phyloP scores from a whole-genome alignment of 2,329 filamentous ascomycete species.

The Xylariaceae sp. region DNA sequence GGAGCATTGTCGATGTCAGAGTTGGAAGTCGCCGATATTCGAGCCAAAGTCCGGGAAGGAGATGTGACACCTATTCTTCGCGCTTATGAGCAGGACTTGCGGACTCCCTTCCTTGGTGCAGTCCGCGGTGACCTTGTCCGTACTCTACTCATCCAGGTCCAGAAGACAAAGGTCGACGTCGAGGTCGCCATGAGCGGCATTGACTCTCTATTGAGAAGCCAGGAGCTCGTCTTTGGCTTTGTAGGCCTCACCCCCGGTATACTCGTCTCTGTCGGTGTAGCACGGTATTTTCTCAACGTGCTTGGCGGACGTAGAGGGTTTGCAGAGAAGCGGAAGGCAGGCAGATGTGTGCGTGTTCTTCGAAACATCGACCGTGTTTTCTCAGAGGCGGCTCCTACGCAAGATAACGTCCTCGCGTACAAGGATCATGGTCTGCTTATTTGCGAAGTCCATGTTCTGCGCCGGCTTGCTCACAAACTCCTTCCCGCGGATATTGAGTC shows the following conservation, averaged over 20 bases:
- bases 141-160: conserved; percentile 89
- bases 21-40: conserved; percentile 66
- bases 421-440: conserved; percentile 88
- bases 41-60: conserved; percentile 77
- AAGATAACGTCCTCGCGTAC: conserved; percentile 74
- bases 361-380: conserved; percentile 84
- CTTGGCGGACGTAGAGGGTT: conserved; percentile 68
- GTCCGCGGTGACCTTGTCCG: conserved; percentile 82
- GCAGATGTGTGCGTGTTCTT: conserved; percentile 69
- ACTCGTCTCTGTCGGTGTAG: conserved; percentile 71
- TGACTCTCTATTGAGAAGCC: conserved; percentile 87
- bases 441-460: conserved; percentile 81
- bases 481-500: conserved; percentile 70
- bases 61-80: conserved; percentile 87
- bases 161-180: conserved; percentile 98
- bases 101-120: conserved; percentile 74
- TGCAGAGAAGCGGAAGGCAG: conserved; percentile 58
- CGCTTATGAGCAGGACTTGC: conserved; percentile 86
- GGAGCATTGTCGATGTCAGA: conserved; percentile 53
- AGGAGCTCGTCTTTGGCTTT: conserved; percentile 97
- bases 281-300: conserved; percentile 64
- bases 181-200: conserved; percentile 96
- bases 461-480: conserved; percentile 59
- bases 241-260: conserved; percentile 89
- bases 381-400: conserved; percentile 60